Base-by-base conservation (phyloP, 169 alveolate species). In the Babesia gibsoni region DNA sequence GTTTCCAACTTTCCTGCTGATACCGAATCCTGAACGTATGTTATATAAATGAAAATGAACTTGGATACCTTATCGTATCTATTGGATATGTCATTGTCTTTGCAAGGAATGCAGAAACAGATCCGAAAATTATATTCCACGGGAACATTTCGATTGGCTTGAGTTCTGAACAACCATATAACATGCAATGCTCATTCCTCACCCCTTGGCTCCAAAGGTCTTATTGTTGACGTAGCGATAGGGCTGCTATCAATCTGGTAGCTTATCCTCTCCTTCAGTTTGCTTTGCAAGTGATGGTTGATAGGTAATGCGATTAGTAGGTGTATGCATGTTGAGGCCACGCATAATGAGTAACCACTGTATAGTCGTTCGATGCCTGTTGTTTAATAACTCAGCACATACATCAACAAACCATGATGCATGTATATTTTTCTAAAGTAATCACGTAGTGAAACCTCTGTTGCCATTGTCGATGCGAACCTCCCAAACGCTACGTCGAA, bases 71-170 rank as follows among this genome's bases (percentile, higher is more conserved):
- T n/a, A 79, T 23, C 35, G 88, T 79, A 23, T 79, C 84, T 42
- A 79, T 23, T 20, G 88, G 88, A 27, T 79, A 79, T 6, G 88
- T 79, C 7, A 50, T 54, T 8, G 83, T 52, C 12, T 52, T 48
- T 46, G 88, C 73, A 27, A 68, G 22, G 25, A 79, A 79, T 2
- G 83, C 68, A 6, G 83, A 9, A 3, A 68, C 3, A 1, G 88
- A 66, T 25, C 82, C 83, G 49, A 64, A 59, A 10, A 79, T 69
- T 18, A 79, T 27, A 37, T 79, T 79, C 67, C 65, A 69, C 14
- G 88, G 88, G 69, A 39, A 79, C 74, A 79, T 39, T 23, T 67
- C 82, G 8, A 79, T 53, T 12, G 88, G 88, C 27, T 79, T 68
- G 56, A 79, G 70, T 39, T 79, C 83, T 79, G 36, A 3, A 41